A percentile compares a stretch with the other conserved stretches of the same genome.
Conservation (phyloP, 1,284 basidiomycete species). For the Mycena citricolor region DNA sequence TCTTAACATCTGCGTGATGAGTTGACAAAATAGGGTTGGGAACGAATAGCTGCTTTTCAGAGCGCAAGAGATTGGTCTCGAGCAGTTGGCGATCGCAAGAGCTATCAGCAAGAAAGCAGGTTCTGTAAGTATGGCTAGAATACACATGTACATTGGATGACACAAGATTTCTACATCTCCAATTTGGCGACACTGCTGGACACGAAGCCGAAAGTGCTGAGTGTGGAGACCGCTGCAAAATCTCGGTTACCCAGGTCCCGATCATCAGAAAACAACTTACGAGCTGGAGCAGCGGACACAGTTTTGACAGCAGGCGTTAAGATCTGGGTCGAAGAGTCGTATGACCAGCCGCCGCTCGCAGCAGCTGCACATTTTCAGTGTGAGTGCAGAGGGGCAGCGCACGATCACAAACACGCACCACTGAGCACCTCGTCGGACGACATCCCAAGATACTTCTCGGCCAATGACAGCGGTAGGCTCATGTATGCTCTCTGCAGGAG, state of each 20-base stretch:
- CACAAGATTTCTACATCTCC: constrained; percentile 35
- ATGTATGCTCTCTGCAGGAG: constrained; percentile 63
- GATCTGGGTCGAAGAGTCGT: constrained; percentile 44
- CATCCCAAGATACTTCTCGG: constrained; percentile 56
- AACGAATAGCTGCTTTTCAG: too few species aligned
- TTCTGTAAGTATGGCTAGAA: too few species aligned
- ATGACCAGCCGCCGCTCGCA: constrained; percentile 47
- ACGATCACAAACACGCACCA: constrained; percentile 34
- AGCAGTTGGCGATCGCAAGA: too few species aligned
- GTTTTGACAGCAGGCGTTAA: constrained; percentile 38
- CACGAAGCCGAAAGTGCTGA: constrained; percentile 52
- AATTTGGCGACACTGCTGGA: constrained; percentile 51
- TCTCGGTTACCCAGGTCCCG: not conserved
- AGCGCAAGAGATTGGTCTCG: too few species aligned
- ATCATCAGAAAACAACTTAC: constrained; percentile 11
- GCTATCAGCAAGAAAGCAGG: too few species aligned
- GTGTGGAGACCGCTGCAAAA: constrained; percentile 43
- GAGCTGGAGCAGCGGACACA: constrained; percentile 6
- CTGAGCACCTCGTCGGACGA: constrained; percentile 45
- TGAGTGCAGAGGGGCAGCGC: too few species aligned
- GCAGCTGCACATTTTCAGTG: constrained; percentile 37
- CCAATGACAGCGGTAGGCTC: constrained; percentile 52
- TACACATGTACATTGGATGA: too few species aligned
- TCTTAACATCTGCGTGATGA: too few species aligned
- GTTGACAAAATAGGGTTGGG: too few species aligned